Conservation (phyloP, 1,284 basidiomycete species). For the Testicularia cyperi region DNA sequence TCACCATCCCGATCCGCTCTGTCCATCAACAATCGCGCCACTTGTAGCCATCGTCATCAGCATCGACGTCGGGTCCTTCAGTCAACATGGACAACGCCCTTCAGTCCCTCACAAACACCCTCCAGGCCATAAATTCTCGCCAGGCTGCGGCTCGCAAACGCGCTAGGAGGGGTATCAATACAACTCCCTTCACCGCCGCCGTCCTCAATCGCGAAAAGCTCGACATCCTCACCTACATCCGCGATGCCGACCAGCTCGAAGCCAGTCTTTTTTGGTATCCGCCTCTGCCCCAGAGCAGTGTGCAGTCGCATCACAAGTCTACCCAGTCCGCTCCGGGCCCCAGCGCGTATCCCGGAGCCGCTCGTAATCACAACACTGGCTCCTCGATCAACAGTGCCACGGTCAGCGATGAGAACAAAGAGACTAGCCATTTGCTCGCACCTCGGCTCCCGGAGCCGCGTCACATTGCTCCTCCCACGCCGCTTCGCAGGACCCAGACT, state of each 20-base stretch:
- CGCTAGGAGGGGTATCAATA: slow-evolving; percentile 19
- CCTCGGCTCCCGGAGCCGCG: slow-evolving; percentile 32
- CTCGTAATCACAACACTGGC: slow-evolving; percentile 2
- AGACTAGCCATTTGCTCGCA: slow-evolving; percentile 26
- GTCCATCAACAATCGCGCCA: not conserved
- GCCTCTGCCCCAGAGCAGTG: slow-evolving; percentile 17
- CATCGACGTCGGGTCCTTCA: not conserved
- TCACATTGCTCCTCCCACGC: slow-evolving; percentile 22
- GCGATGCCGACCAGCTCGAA: slow-evolving; percentile 54
- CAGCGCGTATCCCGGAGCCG: slow-evolving; percentile 2
- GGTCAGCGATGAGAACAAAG: slow-evolving; percentile 8
- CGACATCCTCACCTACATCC: slow-evolving; percentile 53
- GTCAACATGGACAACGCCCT: slow-evolving; percentile 50
- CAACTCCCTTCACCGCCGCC: slow-evolving; percentile 50
- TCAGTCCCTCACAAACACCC: slow-evolving; percentile 44
- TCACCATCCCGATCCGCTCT: too few relatives aligned
- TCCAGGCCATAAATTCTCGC: slow-evolving; percentile 42
- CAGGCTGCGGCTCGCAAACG: slow-evolving; percentile 31
- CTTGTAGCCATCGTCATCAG: slow-evolving; percentile 2
- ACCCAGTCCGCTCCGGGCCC: slow-evolving; percentile 6
- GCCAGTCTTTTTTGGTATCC: slow-evolving; percentile 51
- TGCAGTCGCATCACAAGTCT: slow-evolving; percentile 12
- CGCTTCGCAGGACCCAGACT: slow-evolving; percentile 13
- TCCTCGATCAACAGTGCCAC: too few relatives aligned
- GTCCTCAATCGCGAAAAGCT: slow-evolving; percentile 46